A percentile compares a stretch with the other conserved stretches of the same genome.
These are phyloP conservation scores for Erysiphe pulchra DNA, from an alignment of 2,329 filamentous ascomycete species.

Conservation along the genomic window DNA sequence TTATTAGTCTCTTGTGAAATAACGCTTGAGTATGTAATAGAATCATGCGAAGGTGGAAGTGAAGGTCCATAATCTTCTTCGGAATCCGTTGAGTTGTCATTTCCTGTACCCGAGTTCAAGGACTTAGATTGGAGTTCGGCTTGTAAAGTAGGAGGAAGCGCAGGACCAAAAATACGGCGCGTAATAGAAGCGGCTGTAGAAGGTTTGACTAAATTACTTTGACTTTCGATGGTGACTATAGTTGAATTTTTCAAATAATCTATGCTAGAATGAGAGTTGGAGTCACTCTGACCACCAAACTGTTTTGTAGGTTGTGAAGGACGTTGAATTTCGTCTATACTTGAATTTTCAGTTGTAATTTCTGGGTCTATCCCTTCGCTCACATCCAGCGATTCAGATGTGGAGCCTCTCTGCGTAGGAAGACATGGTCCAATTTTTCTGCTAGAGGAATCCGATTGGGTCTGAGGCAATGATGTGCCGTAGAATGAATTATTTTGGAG, in stretches of 20 bases:
- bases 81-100: conserved; percentile 7
- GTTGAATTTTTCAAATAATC: neutral
- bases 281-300: neutral
- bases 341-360: neutral
- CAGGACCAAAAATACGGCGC: conserved; percentile 16
- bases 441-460: no score
- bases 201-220: neutral
- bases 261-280: neutral
- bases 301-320: neutral
- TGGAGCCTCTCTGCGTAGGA: no score
- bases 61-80: conserved; percentile 34
- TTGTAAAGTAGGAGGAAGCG: conserved; percentile 19
- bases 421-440: no score
- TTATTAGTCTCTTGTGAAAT: neutral
- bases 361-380: no score
- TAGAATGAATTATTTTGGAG: no score
- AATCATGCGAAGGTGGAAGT: conserved; percentile 21
- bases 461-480: no score
- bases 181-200: neutral
- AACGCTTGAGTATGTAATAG: conserved; percentile 1
- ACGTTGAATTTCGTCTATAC: neutral
- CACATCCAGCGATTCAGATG: no score
- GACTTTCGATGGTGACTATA: neutral
- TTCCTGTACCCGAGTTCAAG: conserved; percentile 8
- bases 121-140: conserved; percentile 13